Evolutionary conservation across 768 basidiomycete genomes (phyloP), one percentile per base, ranked within the genome.

Genomic region (Tephrocybe sp.): DNA sequence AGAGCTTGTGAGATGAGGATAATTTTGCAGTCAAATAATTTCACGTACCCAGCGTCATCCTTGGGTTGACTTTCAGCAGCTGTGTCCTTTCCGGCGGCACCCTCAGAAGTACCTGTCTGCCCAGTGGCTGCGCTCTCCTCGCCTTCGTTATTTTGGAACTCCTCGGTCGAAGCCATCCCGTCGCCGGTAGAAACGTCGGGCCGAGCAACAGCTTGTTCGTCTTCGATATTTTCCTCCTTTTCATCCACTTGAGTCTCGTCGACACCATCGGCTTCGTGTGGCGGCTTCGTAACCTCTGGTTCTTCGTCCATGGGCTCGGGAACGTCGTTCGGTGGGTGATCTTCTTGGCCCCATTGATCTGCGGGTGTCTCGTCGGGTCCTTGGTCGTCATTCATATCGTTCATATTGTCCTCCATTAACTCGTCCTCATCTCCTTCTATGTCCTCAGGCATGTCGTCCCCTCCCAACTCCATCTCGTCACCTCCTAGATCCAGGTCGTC

Each of bases 401-500:
- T 76, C 21, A 67, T 63, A 15, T 67, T 61, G 4, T 66, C 65
- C 7, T 66, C 65, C 25, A 65, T 66, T 26, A 54, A 53, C 44
- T 68, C 63, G 18, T 72, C 68, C 11, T 66, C 68, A 30, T 69
- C 66, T 14, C 57, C 62, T 49, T 63, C 62, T 25, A 52, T 45
- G 12, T 66, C 61, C n/a, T 61, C 60, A 48, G 60, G 62, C 51
- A 55, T 14, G 46, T 67, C 62, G 5, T 66, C 66, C 11, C 61
- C 67, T 32, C 69, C 67, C 18, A 61, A 56, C 10, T 71, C 68
- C 42, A 65, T 61, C 4, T 73, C 73, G 24, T 74, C 72, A 45
- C 65, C 72, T 30, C 71, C 79, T 11, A 95, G 65, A 47, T 92
- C 73, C 69, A 96, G 75, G 55, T 93, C 85, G 28, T 98, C 95